Evolutionary conservation across 176 grass and related monocot species (phyloP).

Genomic region (Carex littledalei): DNA sequence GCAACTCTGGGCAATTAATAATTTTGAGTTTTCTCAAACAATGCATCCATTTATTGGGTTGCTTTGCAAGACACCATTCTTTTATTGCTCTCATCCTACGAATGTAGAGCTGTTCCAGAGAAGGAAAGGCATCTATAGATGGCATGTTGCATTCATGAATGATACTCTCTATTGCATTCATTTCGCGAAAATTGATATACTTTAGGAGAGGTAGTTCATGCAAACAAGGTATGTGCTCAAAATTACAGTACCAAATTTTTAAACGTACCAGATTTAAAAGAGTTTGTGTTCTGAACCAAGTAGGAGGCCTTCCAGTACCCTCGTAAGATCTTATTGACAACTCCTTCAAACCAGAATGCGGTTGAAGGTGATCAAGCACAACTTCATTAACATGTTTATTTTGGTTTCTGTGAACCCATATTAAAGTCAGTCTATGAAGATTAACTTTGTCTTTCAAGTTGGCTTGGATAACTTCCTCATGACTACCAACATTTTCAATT

Average conservation of each 20-base stretch:
- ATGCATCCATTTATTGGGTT: not conserved
- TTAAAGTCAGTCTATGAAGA: not conserved
- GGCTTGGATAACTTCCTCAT: conserved; percentile 13
- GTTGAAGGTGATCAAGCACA: conserved; percentile 26
- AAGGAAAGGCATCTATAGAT: not conserved
- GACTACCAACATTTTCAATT: conserved; percentile 5
- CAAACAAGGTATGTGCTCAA: not conserved
- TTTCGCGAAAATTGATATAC: not conserved
- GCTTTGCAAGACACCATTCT: not conserved
- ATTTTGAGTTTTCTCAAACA: not conserved
- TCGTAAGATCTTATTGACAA: not conserved
- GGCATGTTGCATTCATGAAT: not conserved
- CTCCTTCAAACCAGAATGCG: conserved; percentile 12
- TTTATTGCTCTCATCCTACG: not conserved
- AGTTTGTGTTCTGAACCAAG: not conserved
- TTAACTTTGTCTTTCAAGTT: conserved; percentile 4
- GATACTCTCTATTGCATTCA: not conserved
- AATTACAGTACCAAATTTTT: not conserved
- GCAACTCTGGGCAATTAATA: not conserved
- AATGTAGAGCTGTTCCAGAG: not conserved
- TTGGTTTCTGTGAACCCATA: too few relatives aligned
- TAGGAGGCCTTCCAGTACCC: not conserved
- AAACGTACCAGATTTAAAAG: not conserved
- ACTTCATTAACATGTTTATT: not conserved
- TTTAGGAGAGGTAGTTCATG: conserved; percentile 17